Conservation (phyloP, 805 yeast genomes). For the Metschnikowia drakensbergensis region DNA sequence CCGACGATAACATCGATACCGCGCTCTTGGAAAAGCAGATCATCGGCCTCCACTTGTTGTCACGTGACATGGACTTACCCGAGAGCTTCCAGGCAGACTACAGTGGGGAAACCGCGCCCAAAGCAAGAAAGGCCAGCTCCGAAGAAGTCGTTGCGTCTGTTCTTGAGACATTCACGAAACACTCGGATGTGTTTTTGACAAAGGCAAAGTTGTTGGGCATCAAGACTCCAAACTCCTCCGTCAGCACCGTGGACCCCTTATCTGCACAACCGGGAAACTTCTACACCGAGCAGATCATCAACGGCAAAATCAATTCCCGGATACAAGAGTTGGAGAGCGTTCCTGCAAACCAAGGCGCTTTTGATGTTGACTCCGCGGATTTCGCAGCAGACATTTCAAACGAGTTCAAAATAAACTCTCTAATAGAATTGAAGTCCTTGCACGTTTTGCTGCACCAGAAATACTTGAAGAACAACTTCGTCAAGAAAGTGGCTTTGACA, state of each 20-base stretch:
- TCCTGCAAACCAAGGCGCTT: constrained; percentile 70
- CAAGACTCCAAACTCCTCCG: constrained; percentile 21
- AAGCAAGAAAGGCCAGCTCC: constrained; percentile 10
- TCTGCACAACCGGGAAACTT: constrained; percentile 47
- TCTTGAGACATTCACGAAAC: constrained; percentile 5
- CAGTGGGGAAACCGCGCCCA: constrained; percentile 11
- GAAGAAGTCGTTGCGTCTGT: constrained; percentile 10
- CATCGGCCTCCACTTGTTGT: constrained; percentile 57
- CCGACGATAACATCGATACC: constrained; percentile 10
- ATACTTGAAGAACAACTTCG: constrained; percentile 56
- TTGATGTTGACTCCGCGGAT: constrained; percentile 7
- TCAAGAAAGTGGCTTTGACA: constrained; percentile 50
- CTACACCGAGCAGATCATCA: constrained; percentile 50
- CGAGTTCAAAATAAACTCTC: constrained; percentile 54
- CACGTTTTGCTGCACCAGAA: constrained; percentile 67
- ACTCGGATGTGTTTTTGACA: constrained; percentile 13
- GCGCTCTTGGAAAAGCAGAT: constrained; percentile 53
- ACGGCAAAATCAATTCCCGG: constrained; percentile 53
- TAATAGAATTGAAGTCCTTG: constrained; percentile 67
- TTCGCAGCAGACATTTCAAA: not conserved
- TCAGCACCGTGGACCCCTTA: constrained; percentile 26
- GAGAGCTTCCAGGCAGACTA: constrained; percentile 42
- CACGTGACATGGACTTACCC: constrained; percentile 66
- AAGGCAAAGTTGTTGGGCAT: constrained; percentile 44
- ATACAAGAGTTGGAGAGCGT: constrained; percentile 57